Conservation (phyloP, 805 yeast species). For the Starmerella vaccinii region DNA sequence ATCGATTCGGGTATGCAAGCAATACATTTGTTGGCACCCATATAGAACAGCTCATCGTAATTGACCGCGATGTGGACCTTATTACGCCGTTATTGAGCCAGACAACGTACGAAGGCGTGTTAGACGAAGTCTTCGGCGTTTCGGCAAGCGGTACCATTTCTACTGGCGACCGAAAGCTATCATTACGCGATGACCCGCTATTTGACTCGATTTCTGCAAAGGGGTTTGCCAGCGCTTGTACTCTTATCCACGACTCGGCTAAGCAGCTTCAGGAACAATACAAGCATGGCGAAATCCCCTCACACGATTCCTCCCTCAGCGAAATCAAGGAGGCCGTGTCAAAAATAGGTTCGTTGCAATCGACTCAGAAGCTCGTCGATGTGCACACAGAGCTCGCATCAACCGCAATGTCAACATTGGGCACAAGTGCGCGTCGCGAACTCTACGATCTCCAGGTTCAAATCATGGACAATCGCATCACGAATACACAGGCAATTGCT, state of each 20-base stretch:
- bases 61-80: constrained; percentile 71
- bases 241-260: constrained; percentile 58
- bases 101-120: constrained; percentile 68
- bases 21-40: constrained; percentile 28
- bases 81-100: constrained; percentile 65
- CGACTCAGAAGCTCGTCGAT: constrained; percentile 55
- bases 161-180: constrained; percentile 2
- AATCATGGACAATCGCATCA: constrained; percentile 45
- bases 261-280: constrained; percentile 58
- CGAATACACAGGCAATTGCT: constrained; percentile 32
- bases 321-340: constrained; percentile 66
- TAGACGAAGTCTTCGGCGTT: constrained; percentile 59
- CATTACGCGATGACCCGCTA: constrained; percentile 20
- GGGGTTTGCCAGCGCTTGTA: constrained; percentile 75
- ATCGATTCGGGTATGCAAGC: constrained; percentile 26
- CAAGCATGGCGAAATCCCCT: constrained; percentile 38
- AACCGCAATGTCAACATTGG: constrained; percentile 42
- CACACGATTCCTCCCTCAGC: constrained; percentile 37
- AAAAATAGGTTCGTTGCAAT: constrained; percentile 55
- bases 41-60: constrained; percentile 53
- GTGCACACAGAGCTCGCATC: constrained; percentile 71
- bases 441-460: constrained; percentile 42
- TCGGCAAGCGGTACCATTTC: constrained; percentile 28
- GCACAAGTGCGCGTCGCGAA: constrained; percentile 27
- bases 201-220: constrained; percentile 42